Percentiles rank a stretch among this genome's conserved stretches.
Conservation (phyloP, 768 basidiomycete species). For the Phlebiopsis flavidoalba region DNA sequence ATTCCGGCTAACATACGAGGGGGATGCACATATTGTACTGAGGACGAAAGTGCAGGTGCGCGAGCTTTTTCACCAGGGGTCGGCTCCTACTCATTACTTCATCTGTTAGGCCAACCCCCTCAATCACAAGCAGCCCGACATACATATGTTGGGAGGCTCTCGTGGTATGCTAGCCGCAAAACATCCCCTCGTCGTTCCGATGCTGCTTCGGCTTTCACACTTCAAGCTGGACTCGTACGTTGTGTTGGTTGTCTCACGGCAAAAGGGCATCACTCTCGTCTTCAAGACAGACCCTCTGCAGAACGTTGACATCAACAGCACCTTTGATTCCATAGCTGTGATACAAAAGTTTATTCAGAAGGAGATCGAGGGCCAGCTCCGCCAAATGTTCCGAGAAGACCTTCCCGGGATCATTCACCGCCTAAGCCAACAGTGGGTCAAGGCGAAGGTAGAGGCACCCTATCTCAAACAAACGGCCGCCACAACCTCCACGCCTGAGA, state of each 20-base stretch:
- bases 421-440: conserved; percentile 94
- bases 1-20: conserved; percentile 90
- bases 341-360: conserved; percentile 97
- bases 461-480: conserved; percentile 60
- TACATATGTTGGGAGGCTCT: conserved; percentile 79
- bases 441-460: conserved; percentile 89
- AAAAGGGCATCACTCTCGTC: conserved; percentile 97
- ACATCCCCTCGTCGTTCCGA: conserved; percentile 93
- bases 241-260: conserved; percentile 94
- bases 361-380: conserved; percentile 93
- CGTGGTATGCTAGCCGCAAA: conserved; percentile 90
- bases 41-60: conserved; percentile 90
- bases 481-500: conserved; percentile 20
- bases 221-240: conserved; percentile 94
- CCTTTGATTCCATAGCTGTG: conserved; percentile 96
- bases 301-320: conserved; percentile 95
- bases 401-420: conserved; percentile 95
- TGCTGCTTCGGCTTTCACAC: conserved; percentile 95
- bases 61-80: background rate
- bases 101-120: conserved; percentile 80
- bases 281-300: conserved; percentile 99
- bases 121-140: conserved; percentile 87
- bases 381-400: conserved; percentile 98
- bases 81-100: background rate
- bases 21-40: conserved; percentile 84